phyloP scores from a whole-genome alignment of 2,329 filamentous ascomycete species.

The Paecilomyces fulvus region DNA sequence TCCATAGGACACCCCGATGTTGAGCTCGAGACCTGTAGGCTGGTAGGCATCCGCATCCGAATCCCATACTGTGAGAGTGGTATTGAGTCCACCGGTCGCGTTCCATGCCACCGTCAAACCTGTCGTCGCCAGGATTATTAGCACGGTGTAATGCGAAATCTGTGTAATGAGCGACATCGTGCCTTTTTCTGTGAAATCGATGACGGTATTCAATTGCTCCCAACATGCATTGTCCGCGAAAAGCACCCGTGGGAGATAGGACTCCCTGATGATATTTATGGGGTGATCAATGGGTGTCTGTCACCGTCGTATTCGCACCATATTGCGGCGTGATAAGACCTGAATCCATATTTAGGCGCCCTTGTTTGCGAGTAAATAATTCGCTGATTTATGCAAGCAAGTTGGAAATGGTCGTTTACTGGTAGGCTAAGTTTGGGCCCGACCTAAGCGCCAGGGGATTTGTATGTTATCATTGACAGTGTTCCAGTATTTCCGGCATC shows the following conservation, averaged over 20 bases:
- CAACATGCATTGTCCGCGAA: background rate
- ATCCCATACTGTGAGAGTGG: background rate
- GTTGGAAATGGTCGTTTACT: background rate
- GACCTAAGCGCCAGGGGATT: background rate
- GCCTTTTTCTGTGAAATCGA: background rate
- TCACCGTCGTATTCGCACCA: background rate
- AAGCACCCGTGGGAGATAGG: background rate
- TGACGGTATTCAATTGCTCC: background rate
- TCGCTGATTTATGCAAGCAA: background rate
- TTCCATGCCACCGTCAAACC: background rate
- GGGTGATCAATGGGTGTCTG: background rate
- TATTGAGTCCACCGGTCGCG: background rate
- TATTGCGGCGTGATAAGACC: background rate
- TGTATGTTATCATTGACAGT: background rate
- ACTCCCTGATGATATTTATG: background rate
- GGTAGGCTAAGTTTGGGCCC: background rate
- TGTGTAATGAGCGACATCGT: constrained; percentile 17
- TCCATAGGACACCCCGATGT: background rate
- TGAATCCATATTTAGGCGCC: background rate
- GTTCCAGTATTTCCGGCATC: background rate
- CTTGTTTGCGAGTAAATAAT: background rate
- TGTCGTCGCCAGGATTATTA: background rate
- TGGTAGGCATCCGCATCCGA: background rate
- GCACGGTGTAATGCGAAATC: background rate
- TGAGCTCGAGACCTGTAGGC: background rate